These are phyloP conservation scores for Alternaria tenuissima DNA, from an alignment of 2,329 filamentous ascomycete genomes.

Conservation along the genomic window DNA sequence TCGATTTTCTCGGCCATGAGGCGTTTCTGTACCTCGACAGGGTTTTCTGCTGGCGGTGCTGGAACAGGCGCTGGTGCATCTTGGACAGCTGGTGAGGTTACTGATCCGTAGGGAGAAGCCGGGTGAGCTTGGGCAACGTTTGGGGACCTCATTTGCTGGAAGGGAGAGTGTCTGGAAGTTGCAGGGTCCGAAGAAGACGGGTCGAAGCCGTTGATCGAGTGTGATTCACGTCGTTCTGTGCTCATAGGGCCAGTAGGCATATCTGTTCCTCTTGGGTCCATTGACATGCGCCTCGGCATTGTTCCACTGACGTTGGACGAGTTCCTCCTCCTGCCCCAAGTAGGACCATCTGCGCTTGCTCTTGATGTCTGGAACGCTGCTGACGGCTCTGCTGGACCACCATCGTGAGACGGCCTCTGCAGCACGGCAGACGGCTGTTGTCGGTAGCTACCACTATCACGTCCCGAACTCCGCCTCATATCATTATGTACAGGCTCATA, in stretches of 20 bases:
- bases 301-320: constrained; percentile 93
- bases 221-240: constrained; percentile 42
- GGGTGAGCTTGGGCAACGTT: constrained; percentile 43
- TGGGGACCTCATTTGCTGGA: constrained; percentile 42
- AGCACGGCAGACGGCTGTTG: constrained; percentile 81
- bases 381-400: constrained; percentile 80
- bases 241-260: constrained; percentile 37
- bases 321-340: constrained; percentile 78
- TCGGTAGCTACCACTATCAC: constrained; percentile 70
- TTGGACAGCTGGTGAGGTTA: constrained; percentile 31
- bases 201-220: constrained; percentile 42
- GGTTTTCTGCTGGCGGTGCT: constrained; percentile 63
- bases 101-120: constrained; percentile 47
- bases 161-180: constrained; percentile 32
- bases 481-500: constrained; percentile 84
- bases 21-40: constrained; percentile 70
- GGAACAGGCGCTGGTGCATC: constrained; percentile 41
- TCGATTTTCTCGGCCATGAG: constrained; percentile 77
- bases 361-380: constrained; percentile 84
- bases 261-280: constrained; percentile 57
- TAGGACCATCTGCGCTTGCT: constrained; percentile 67
- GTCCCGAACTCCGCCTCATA: constrained; percentile 70
- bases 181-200: constrained; percentile 24
- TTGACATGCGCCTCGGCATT: constrained; percentile 72
- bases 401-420: constrained; percentile 72